Evolutionary conservation across 768 basidiomycete species (phyloP), one percentile per base, ranked within the genome.

Genomic region (Candolleomyces aberdarensis): DNA sequence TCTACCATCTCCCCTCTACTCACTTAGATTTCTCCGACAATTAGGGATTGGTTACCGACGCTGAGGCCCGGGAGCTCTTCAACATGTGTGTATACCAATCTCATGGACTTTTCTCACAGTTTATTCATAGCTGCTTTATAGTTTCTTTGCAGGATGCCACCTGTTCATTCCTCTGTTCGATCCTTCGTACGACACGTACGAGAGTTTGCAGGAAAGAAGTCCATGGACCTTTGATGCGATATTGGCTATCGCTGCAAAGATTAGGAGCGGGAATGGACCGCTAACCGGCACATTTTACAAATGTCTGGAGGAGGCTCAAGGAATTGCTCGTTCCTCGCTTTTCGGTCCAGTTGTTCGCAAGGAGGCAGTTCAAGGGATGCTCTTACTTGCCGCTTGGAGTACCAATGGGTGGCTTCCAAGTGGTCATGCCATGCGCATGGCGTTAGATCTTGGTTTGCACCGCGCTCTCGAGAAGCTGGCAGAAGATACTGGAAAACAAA

Each of bases 201-300:
- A 96, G 72, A 87, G 87, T 65, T 81, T 96, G 67, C 89, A 89
- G 80, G 93, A 94, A 73, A 88, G 96, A 66, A 92, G 91, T 5
- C 96, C 96, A 5, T 98, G 94, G 90, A 95, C 94, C 57, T 95
- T 95, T 73, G 92, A 96, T 74, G 89, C 94, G 62, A 88, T 98
- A 69, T 81, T 98, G 55, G 93, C 95, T 49, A 88, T 97, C 53
- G 95, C 94, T 53, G 86, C 89, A 58, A 96, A 94, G 76, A 94
- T 98, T 69, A 84, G 92, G 69, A 91, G 91, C 64, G 95, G 94
- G 22, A 94, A 89, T 67, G 91, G 92, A 36, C 91, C 90, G 32
- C 85, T 93, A 47, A 87, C 85, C 62, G 82, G 88, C 50, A 91
- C 93, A 0, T 96, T 94, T 74, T 94, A 95, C 79, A 88, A 88